Evolutionary conservation across 1,284 basidiomycete species (phyloP).

Genomic region (Vanrija humicola): DNA sequence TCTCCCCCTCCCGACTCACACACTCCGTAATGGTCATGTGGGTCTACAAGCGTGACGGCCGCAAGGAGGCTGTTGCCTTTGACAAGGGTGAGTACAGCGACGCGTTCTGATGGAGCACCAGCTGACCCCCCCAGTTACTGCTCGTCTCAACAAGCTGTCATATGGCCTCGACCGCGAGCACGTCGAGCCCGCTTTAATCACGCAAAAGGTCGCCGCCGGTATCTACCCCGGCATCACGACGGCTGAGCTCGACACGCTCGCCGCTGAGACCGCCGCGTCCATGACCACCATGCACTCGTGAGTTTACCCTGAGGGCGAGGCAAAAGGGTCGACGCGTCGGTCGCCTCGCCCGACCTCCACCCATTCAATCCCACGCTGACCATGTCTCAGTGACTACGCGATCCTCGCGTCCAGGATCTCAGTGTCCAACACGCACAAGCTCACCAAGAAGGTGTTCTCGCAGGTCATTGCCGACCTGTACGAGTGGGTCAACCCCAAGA

Average conservation of each 20-base stretch:
- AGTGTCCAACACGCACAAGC: constrained; percentile 98
- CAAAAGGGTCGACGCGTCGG: no score
- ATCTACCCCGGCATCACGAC: constrained; percentile 90
- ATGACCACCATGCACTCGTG: constrained; percentile 67
- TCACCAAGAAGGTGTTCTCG: constrained; percentile 96
- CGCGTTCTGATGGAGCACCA: no score
- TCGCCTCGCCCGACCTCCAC: no score
- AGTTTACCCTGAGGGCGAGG: background rate
- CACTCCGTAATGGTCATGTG: constrained; percentile 35
- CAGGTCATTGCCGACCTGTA: constrained; percentile 88
- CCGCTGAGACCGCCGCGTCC: constrained; percentile 95
- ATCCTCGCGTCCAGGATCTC: constrained; percentile 91
- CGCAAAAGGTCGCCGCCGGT: constrained; percentile 92
- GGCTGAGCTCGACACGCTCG: constrained; percentile 85
- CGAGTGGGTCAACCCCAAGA: constrained; percentile 96
- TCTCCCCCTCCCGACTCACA: constrained; percentile 8
- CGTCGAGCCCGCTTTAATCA: constrained; percentile 91
- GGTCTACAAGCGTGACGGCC: constrained; percentile 49
- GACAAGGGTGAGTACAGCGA: background rate
- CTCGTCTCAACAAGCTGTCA: constrained; percentile 77
- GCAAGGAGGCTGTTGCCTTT: constrained; percentile 41
- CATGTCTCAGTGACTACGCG: constrained; percentile 86
- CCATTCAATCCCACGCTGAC: background rate
- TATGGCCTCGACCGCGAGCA: constrained; percentile 93
- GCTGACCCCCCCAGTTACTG: constrained; percentile 15